A percentile compares a stretch with the other conserved stretches of the same genome.
Evolutionary conservation across 2,329 filamentous ascomycete species (phyloP).

Genomic region (Colletotrichum tamarilloi): DNA sequence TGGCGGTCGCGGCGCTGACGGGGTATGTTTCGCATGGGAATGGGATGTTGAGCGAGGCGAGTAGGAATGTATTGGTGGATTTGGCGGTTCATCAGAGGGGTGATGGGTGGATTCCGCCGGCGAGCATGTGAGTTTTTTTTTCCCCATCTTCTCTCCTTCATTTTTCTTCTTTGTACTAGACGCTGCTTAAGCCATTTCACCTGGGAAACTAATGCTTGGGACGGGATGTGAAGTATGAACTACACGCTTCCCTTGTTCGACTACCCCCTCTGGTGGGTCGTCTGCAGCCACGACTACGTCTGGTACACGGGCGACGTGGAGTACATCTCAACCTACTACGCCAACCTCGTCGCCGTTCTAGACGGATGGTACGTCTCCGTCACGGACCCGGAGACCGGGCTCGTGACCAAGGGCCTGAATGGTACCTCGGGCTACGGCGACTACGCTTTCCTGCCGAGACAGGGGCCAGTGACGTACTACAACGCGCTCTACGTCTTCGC

Average conservation of each 20-base stretch:
- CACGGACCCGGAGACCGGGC: slow-evolving; percentile 50
- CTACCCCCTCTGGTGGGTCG: slow-evolving; percentile 65
- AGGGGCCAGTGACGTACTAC: slow-evolving; percentile 62
- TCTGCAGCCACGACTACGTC: slow-evolving; percentile 58
- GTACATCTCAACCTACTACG: slow-evolving; percentile 55
- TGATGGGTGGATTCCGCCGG: slow-evolving; percentile 66
- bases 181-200: too few relatives aligned
- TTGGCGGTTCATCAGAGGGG: slow-evolving; percentile 58
- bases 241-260: slow-evolving; percentile 62
- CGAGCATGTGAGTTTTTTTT: slow-evolving; percentile 56
- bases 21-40: slow-evolving; percentile 56
- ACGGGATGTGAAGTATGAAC: slow-evolving; percentile 45
- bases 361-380: slow-evolving; percentile 58
- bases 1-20: slow-evolving; percentile 60
- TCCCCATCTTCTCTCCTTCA: background rate
- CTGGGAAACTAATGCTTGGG: background rate
- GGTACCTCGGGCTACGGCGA: slow-evolving; percentile 55
- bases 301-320: slow-evolving; percentile 59
- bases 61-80: slow-evolving; percentile 60
- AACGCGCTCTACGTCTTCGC: slow-evolving; percentile 62
- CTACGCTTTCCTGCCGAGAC: slow-evolving; percentile 61
- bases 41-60: slow-evolving; percentile 48
- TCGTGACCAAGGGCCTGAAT: slow-evolving; percentile 54
- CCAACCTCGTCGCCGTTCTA: slow-evolving; percentile 51
- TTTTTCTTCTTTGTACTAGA: background rate